Conservation (phyloP, 306 rosid species). For the Sesbania bispinosa region DNA sequence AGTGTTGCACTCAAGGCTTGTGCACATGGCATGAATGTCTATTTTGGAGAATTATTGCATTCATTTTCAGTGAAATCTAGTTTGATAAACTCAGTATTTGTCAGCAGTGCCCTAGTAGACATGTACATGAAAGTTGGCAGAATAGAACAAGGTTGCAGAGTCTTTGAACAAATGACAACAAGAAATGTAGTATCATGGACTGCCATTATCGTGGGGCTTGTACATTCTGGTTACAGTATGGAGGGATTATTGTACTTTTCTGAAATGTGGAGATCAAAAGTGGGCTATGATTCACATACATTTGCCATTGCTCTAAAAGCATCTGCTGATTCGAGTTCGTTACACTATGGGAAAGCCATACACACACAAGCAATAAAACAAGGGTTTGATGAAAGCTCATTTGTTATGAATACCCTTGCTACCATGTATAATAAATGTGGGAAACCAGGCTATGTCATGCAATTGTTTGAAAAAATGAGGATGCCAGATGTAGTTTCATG, state of each 20-base stretch:
- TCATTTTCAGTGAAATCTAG: constrained; percentile 58
- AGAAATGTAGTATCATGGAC: constrained; percentile 80
- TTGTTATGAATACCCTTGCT: constrained; percentile 61
- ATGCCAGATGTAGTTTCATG: constrained; percentile 76
- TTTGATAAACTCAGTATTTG: constrained; percentile 61
- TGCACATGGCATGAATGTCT: constrained; percentile 39
- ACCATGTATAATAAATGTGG: constrained; percentile 77
- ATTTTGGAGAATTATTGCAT: constrained; percentile 55
- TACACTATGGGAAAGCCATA: constrained; percentile 57
- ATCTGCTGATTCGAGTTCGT: constrained; percentile 58
- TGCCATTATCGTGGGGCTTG: constrained; percentile 69
- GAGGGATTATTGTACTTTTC: constrained; percentile 63
- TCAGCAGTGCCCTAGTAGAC: constrained; percentile 64
- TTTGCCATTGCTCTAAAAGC: constrained; percentile 72
- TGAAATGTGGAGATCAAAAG: constrained; percentile 71
- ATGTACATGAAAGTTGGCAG: constrained; percentile 74
- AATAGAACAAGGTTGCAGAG: constrained; percentile 48
- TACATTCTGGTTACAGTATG: constrained; percentile 47
- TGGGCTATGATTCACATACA: constrained; percentile 53
- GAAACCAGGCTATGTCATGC: constrained; percentile 55
- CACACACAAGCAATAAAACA: constrained; percentile 62
- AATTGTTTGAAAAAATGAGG: constrained; percentile 55
- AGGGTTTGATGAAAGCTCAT: constrained; percentile 62
- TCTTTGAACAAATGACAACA: constrained; percentile 46
- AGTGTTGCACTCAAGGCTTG: constrained; percentile 70